Conservation (phyloP, 768 basidiomycete genomes). For the Cantharellus anzutake region DNA sequence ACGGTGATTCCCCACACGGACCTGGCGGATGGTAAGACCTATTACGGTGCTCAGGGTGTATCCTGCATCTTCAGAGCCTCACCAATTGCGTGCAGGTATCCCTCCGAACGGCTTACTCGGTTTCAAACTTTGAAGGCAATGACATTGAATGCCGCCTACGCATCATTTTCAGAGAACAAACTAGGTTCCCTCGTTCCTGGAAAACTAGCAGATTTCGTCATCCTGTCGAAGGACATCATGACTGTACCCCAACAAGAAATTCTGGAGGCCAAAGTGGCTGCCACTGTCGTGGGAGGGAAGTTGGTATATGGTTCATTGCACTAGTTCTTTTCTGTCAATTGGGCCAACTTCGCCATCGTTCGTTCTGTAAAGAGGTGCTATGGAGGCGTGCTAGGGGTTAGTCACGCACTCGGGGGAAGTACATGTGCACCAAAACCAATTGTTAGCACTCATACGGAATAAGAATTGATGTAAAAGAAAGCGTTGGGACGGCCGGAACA, state of each 20-base stretch:
- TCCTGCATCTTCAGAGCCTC: too few relatives aligned
- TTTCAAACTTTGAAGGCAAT: slow-evolving; percentile 61
- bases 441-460: too few relatives aligned
- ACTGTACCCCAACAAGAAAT: slow-evolving; percentile 39
- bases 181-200: slow-evolving; percentile 57
- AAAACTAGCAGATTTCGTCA: slow-evolving; percentile 75
- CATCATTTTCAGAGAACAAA: slow-evolving; percentile 52
- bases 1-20: slow-evolving; percentile 71
- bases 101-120: slow-evolving; percentile 55
- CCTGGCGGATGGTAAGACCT: slow-evolving; percentile 51
- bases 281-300: slow-evolving; percentile 60
- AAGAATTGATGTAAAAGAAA: too few relatives aligned
- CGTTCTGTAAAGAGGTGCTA: too few relatives aligned
- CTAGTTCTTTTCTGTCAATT: too few relatives aligned
- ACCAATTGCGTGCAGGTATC: slow-evolving; percentile 34
- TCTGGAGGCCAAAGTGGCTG: slow-evolving; percentile 39
- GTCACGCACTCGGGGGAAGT: too few relatives aligned
- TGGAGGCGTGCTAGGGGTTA: too few relatives aligned
- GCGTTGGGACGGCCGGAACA: too few relatives aligned
- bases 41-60: neutral
- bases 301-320: slow-evolving; percentile 35
- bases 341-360: too few relatives aligned
- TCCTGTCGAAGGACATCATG: slow-evolving; percentile 71
- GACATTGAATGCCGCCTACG: slow-evolving; percentile 80
- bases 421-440: too few relatives aligned